Conservation (phyloP, 1,284 basidiomycete species). For the Fistulinella cinereoalba region DNA sequence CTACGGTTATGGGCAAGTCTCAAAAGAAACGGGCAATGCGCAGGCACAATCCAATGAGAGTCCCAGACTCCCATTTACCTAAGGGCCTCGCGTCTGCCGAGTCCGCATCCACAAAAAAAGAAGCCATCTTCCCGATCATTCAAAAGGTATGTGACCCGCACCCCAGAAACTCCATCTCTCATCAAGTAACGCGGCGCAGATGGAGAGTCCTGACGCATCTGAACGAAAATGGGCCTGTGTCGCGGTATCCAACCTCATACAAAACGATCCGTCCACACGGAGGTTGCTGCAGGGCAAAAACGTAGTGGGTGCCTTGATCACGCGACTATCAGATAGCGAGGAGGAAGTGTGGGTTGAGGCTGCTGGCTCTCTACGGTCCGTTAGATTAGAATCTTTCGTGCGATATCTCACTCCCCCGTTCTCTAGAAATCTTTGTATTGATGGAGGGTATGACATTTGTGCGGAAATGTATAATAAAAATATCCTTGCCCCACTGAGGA, state of each 20-base stretch:
- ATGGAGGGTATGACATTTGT: conserved; percentile 90
- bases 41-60: conserved; percentile 87
- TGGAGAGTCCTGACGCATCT: conserved; percentile 67
- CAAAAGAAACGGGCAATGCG: conserved; percentile 80
- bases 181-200: conserved; percentile 39
- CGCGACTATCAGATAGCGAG: conserved; percentile 76
- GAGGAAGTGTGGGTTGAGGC: conserved; percentile 88
- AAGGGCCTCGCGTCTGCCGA: conserved; percentile 71
- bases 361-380: conserved; percentile 72
- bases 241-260: conserved; percentile 86
- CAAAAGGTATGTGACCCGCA: conserved; percentile 62
- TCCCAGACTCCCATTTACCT: conserved; percentile 86
- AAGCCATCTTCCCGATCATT: conserved; percentile 80
- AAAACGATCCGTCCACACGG: conserved; percentile 84
- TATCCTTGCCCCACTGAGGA: conserved; percentile 71
- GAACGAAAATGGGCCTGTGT: conserved; percentile 94
- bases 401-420: conserved; percentile 3
- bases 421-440: conserved; percentile 85
- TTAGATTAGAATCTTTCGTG: conserved; percentile 17
- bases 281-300: conserved; percentile 88
- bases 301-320: conserved; percentile 83
- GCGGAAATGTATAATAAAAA: conserved; percentile 97
- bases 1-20: conserved; percentile 74
- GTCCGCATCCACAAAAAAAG: conserved; percentile 68
- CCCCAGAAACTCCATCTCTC: conserved; percentile 1